Base-by-base conservation (phyloP, 257 asterid species). In the Salvia hispanica region DNA sequence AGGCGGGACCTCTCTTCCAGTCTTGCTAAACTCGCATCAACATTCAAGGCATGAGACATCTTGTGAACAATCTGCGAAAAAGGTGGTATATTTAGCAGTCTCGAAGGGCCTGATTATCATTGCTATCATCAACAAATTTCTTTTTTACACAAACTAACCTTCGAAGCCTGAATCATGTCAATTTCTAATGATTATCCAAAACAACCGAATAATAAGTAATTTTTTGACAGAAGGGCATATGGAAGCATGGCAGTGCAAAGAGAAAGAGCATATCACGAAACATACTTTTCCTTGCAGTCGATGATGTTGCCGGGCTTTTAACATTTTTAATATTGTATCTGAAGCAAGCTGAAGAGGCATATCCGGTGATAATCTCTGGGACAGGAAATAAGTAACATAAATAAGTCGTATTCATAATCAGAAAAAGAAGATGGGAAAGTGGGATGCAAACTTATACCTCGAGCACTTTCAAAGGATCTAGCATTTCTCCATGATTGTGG, bases 321-420 rank as follows among this genome's bases (percentile, higher is more conserved):
- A 76, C 84, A 94, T 73, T 80, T 84, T 90, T 71, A 94, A 76
- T 66, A 94, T 78, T 69, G 96, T 94, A 55, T 87, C 89, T 3
- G 97, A 91, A 54, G 92, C 99, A 71, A 86, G 91, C 74, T 84
- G 95, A 77, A 94, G 92, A 58, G 99, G 96, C 88, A 84, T 84
- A 69, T 83, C 85, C 55, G 88, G 85, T 13, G 99, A 86, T 80
- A 93, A 75, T 71, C 95, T 88, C 99, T 93, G 94, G 78, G 74
- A 47, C 78, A 70, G 53, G 69, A 76, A 68, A 48, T 60, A 66
- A 58, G 71, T 47, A 21, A 61, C 46, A 64, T 46, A 65, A 42
- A 51, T 13, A 60, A 55, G 11, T 13, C 34, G 2, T 21, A 64
- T 33, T 34, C 18, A 58, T 56, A 28, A 60, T 50, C 31, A 15